Base-by-base conservation (phyloP, 148 eudicot genomes). In the Rhododendron simsii region DNA sequence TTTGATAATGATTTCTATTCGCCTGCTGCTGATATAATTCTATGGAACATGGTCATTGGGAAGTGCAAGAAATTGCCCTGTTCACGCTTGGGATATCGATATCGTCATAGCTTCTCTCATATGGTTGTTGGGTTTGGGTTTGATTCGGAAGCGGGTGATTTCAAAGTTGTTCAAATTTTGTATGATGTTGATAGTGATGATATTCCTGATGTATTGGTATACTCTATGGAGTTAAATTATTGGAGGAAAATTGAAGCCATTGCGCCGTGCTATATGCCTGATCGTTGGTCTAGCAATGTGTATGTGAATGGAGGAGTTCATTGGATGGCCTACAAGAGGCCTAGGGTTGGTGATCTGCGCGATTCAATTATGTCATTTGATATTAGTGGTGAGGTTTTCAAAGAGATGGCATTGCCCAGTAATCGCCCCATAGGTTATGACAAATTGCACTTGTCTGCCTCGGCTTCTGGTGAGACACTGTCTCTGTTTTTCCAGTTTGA, bases 61-160 rank as follows among this genome's bases (percentile, higher is more conserved):
- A 90, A 86, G 28, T 80, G 51, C 87, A 87, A 86, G 53, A 84
- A 45, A 71, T 33, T 86, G 30, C 82, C 86, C 7, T 13, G 10
- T 83, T 41, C 74, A 1, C 37, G 33, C 28, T 39, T 39, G 45
- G 23, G 16, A 14, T 39, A 81, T 50, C 37, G 59, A 18, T 80
- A 69, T 80, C 57, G 83, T 6, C 33, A 12, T 69, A 59, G 55
- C 12, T 83, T 83, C 59, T 87, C 88, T 13, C 89, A 89, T 80
- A 63, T 84, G 78, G 85, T 82, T 75, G 86, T 87, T 41, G 89
- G 89, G 80, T 89, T 89, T 83, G 87, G 82, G 16, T 89, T 87
- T 79, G 89, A 83, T 80, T 39, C n/a, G 15, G 74, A 30, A 83
- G 61, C n/a, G 55, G 12, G 15, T 18, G 89, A 90, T 23, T 90